phyloP scores from a whole-genome alignment of 2,329 filamentous ascomycete genomes.

The Neodidymelliopsis sp. region DNA sequence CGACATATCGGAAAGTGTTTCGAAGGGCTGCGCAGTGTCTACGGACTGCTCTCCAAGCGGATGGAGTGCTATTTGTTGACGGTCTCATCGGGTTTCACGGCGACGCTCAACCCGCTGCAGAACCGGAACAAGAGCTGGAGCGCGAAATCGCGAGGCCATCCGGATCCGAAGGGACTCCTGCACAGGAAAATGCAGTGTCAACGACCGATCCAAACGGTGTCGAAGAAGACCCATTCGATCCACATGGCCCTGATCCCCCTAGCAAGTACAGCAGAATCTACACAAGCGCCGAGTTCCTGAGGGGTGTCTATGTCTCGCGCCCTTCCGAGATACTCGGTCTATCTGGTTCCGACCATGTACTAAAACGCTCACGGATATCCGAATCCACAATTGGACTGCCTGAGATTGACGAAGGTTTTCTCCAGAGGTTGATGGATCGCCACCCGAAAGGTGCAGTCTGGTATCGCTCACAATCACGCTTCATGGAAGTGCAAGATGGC shows the following conservation, averaged over 20 bases:
- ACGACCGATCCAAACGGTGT: neutral
- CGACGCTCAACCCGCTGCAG: slow-evolving; percentile 15
- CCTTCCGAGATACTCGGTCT: slow-evolving; percentile 16
- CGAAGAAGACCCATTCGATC: neutral
- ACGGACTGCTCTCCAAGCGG: slow-evolving; percentile 17
- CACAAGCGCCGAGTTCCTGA: slow-evolving; percentile 16
- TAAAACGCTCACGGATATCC: neutral
- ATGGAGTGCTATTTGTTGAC: slow-evolving; percentile 26
- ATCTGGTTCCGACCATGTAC: neutral
- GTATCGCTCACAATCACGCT: slow-evolving; percentile 10
- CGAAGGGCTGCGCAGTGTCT: slow-evolving; percentile 22
- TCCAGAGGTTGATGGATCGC: slow-evolving; percentile 24
- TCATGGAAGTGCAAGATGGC: slow-evolving; percentile 12
- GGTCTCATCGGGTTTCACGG: slow-evolving; percentile 27
- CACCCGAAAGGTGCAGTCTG: slow-evolving; percentile 23
- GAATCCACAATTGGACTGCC: slow-evolving; percentile 7
- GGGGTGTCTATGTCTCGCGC: slow-evolving; percentile 1
- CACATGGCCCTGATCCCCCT: neutral
- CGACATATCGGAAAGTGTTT: slow-evolving; percentile 25
- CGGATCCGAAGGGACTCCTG: neutral
- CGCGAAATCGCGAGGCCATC: neutral
- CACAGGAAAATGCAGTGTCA: neutral
- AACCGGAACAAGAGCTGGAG: slow-evolving; percentile 23
- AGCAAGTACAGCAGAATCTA: slow-evolving; percentile 3
- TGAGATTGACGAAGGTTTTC: slow-evolving; percentile 22